Conservation (phyloP, 2,329 filamentous ascomycete species). For the Akanthomyces dipterigenus region DNA sequence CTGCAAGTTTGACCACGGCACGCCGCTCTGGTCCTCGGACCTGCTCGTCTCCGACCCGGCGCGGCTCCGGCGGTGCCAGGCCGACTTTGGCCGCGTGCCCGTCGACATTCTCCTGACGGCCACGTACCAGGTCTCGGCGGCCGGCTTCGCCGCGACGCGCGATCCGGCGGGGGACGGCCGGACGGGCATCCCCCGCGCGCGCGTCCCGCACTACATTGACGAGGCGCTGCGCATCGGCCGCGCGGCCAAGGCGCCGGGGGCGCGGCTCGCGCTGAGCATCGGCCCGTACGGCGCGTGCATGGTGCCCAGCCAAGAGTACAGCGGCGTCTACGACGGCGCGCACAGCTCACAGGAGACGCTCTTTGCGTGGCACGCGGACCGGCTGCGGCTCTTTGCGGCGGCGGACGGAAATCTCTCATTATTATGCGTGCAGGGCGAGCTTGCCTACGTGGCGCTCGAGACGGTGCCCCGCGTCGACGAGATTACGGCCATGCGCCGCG, state of each 20-base stretch:
- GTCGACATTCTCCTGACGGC: slow-evolving; percentile 59
- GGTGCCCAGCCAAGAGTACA: slow-evolving; percentile 60
- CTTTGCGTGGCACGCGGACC: slow-evolving; percentile 48
- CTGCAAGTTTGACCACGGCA: slow-evolving; percentile 42
- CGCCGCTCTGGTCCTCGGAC: slow-evolving; percentile 62
- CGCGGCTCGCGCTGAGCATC: slow-evolving; percentile 49
- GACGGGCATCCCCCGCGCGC: slow-evolving; percentile 34
- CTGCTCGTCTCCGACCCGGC: slow-evolving; percentile 48
- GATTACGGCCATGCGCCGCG: slow-evolving; percentile 48
- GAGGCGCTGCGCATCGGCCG: slow-evolving; percentile 38
- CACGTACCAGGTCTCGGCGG: slow-evolving; percentile 57
- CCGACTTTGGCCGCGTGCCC: slow-evolving; percentile 44
- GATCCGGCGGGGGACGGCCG: slow-evolving; percentile 14
- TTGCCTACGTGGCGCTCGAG: slow-evolving; percentile 56
- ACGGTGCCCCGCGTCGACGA: slow-evolving; percentile 59
- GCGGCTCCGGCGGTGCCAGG: slow-evolving; percentile 49
- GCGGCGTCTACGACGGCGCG: slow-evolving; percentile 48
- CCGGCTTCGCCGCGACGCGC: slow-evolving; percentile 47
- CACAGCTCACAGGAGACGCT: slow-evolving; percentile 40
- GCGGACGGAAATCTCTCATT: no score
- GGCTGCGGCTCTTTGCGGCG: slow-evolving; percentile 44
- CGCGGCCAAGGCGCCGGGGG: slow-evolving; percentile 23
- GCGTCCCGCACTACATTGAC: slow-evolving; percentile 36
- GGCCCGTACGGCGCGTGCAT: slow-evolving; percentile 64
- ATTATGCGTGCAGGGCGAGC: slow-evolving; percentile 29